A percentile compares a stretch with the other conserved stretches of the same genome.
phyloP scores from a whole-genome alignment of 2,329 filamentous ascomycete genomes.

The Aspergillus carbonarius region DNA sequence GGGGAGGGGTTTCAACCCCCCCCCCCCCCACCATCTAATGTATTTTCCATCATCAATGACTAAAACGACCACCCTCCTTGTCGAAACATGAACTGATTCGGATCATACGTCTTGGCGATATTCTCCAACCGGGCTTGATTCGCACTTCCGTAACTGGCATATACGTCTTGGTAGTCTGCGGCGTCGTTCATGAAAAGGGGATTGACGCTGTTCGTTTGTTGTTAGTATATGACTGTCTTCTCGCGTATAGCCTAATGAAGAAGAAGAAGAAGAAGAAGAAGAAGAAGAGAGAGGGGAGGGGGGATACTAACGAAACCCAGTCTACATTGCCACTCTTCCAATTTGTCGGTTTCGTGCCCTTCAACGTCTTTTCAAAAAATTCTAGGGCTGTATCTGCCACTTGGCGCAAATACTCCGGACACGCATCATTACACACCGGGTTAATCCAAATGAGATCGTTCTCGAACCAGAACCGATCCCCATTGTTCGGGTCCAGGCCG shows the following conservation, averaged over 20 bases:
- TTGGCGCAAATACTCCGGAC: conserved; percentile 5
- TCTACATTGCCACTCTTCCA: conserved; percentile 7
- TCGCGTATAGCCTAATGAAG: no score
- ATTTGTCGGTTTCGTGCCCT: conserved; percentile 3
- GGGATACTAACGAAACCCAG: conserved; percentile 1
- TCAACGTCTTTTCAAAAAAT: background rate
- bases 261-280: background rate
- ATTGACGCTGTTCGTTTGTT: background rate
- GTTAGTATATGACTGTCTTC: background rate
- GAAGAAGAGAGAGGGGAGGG: background rate
- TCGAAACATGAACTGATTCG: conserved; percentile 7
- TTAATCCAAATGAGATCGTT: conserved; percentile 13
- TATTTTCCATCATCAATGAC: no score
- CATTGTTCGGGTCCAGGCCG: conserved; percentile 9
- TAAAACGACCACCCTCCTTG: conserved; percentile 9
- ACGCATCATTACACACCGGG: conserved; percentile 6
- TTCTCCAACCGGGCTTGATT: conserved; percentile 5
- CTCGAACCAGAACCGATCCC: conserved; percentile 13
- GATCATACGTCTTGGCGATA: conserved; percentile 11
- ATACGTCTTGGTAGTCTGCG: conserved; percentile 12
- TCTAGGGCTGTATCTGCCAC: background rate
- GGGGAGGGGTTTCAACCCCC: no score
- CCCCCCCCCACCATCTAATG: no score
- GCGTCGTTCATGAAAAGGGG: conserved; percentile 15
- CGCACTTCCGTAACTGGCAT: conserved; percentile 8